Conservation (phyloP, 1,139 yeast genomes). For the Geotrichum australiense region DNA sequence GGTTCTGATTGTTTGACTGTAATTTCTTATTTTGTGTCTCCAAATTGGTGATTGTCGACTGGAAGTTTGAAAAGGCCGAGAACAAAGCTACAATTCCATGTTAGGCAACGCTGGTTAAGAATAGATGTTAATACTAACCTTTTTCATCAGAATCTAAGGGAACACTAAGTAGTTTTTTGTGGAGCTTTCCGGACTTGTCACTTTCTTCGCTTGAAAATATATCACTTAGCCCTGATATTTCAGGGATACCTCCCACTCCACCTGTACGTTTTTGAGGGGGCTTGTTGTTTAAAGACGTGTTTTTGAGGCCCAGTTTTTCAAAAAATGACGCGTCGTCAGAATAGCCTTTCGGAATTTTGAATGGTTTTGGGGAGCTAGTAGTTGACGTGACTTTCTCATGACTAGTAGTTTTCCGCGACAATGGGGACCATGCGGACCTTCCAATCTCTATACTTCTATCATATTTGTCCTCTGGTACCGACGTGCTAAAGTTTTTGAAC, state of each 20-base stretch:
- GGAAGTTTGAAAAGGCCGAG: conserved; percentile 26
- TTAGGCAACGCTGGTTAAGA: too few relatives aligned
- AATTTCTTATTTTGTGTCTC: conserved; percentile 20
- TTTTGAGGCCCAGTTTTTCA: conserved; percentile 14
- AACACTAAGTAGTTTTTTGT: conserved; percentile 26
- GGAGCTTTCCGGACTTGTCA: conserved; percentile 16
- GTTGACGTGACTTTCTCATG: conserved; percentile 19
- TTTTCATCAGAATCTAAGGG: conserved; percentile 28
- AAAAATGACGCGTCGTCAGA: conserved; percentile 25
- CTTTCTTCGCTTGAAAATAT: conserved; percentile 24
- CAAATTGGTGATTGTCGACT: conserved; percentile 23
- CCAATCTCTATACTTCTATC: conserved; percentile 21
- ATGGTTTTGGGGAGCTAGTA: conserved; percentile 16
- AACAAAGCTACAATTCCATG: conserved; percentile 21
- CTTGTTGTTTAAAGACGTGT: too few relatives aligned
- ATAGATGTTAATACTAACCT: conserved; percentile 14
- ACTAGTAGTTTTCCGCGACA: conserved; percentile 5
- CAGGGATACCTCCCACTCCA: too few relatives aligned
- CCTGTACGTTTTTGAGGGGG: too few relatives aligned
- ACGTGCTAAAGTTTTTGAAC: too few relatives aligned
- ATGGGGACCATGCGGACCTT: conserved; percentile 17
- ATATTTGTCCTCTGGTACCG: conserved; percentile 4
- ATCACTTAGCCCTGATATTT: conserved; percentile 26
- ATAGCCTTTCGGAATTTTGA: conserved; percentile 25
- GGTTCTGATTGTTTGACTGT: too few relatives aligned